Evolutionary conservation across 2,329 filamentous ascomycete genomes (phyloP).

Genomic region (Phoma herbarum): DNA sequence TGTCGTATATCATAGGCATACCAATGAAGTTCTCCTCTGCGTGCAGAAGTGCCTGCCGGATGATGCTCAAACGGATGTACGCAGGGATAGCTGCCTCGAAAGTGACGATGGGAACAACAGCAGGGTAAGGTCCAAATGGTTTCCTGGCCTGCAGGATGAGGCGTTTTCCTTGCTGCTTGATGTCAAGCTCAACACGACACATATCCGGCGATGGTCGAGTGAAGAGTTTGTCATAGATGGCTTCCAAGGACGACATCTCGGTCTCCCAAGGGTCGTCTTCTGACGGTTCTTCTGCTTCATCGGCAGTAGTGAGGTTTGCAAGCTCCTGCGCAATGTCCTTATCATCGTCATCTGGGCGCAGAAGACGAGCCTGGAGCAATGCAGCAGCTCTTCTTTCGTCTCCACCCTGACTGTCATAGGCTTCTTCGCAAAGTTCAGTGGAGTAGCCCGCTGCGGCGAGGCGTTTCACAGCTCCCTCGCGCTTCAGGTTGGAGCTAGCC

Average conservation of each 20-base stretch:
- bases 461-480: constrained; percentile 83
- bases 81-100: constrained; percentile 77
- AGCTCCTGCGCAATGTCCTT: constrained; percentile 45
- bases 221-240: constrained; percentile 78
- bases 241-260: constrained; percentile 82
- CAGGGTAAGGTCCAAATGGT: constrained; percentile 75
- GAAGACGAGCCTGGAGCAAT: constrained; percentile 75
- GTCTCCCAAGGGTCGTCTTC: constrained; percentile 78
- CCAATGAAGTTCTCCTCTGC: constrained; percentile 76
- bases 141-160: constrained; percentile 72
- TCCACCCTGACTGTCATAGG: constrained; percentile 73
- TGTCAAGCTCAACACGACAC: constrained; percentile 74
- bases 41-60: constrained; percentile 77
- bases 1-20: constrained; percentile 89
- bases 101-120: constrained; percentile 71
- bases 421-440: constrained; percentile 79
- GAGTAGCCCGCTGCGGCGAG: constrained; percentile 86
- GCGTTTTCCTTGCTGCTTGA: constrained; percentile 55
- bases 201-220: constrained; percentile 65
- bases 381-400: constrained; percentile 83
- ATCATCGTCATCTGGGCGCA: constrained; percentile 53
- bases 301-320: constrained; percentile 37
- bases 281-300: constrained; percentile 53
- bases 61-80: constrained; percentile 90
- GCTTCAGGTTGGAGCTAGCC: constrained; percentile 79